phyloP scores from a whole-genome alignment of 73 alveolate species.

The Paramecium octaurelia region DNA sequence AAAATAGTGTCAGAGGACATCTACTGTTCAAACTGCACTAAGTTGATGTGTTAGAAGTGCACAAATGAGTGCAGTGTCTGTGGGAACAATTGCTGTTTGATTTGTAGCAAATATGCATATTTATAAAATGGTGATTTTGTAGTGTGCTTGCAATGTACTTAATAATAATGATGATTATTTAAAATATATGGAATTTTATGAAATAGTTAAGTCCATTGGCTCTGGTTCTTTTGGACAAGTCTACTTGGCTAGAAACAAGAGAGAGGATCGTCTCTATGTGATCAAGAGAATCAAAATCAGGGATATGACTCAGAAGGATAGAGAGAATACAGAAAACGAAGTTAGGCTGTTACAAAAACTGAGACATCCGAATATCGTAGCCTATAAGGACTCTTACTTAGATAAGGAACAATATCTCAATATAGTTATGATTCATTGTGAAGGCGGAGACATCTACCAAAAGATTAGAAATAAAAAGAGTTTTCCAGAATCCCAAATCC shows the following conservation, averaged over 20 bases:
- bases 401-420: slow-evolving; percentile 91
- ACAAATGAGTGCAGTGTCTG: neutral
- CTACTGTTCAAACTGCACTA: neutral
- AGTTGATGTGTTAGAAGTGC: neutral
- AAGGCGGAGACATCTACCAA: slow-evolving; percentile 97
- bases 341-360: slow-evolving; percentile 90
- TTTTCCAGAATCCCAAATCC: slow-evolving; percentile 88
- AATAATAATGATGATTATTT: neutral
- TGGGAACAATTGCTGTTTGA: neutral
- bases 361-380: slow-evolving; percentile 96
- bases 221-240: slow-evolving; percentile 97
- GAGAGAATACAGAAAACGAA: slow-evolving; percentile 96
- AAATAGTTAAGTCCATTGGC: slow-evolving; percentile 92
- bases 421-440: slow-evolving; percentile 98
- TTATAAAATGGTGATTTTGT: neutral
- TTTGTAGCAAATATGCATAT: neutral
- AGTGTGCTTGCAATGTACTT: neutral
- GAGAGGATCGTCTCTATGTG: slow-evolving; percentile 92
- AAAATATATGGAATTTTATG: slow-evolving; percentile 92
- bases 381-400: slow-evolving; percentile 95
- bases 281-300: slow-evolving; percentile 92
- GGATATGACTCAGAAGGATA: slow-evolving; percentile 92
- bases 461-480: slow-evolving; percentile 92
- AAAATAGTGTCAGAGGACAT: neutral
- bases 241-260: slow-evolving; percentile 90